Conservation (phyloP, 108 stramenopile genomes). For the Cyclotella baltica region DNA sequence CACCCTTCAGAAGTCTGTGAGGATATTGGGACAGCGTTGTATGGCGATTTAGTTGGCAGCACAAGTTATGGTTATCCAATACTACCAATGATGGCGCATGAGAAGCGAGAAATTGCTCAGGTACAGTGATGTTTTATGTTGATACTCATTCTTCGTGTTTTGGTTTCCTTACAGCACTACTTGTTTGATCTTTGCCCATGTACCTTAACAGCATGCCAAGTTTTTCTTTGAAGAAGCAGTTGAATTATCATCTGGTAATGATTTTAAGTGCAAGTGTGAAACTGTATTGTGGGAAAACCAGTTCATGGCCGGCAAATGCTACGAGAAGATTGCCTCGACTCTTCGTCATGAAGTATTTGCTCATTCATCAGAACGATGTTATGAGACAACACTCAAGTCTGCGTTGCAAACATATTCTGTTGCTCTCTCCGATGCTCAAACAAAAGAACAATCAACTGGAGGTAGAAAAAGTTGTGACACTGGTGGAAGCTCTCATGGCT, state of each 20-base stretch:
- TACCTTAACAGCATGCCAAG: conserved; percentile 56
- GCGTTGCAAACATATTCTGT: conserved; percentile 67
- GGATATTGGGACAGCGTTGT: conserved; percentile 68
- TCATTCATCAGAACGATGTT: conserved; percentile 38
- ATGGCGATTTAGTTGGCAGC: conserved; percentile 72
- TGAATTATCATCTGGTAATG: conserved; percentile 30
- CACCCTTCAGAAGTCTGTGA: conserved; percentile 72
- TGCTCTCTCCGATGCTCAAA: conserved; percentile 62
- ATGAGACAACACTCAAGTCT: conserved; percentile 64
- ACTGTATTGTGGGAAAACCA: conserved; percentile 66
- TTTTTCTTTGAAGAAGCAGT: conserved; percentile 67
- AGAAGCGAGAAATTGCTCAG: conserved; percentile 72
- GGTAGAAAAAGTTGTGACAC: conserved; percentile 44
- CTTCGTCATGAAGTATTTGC: conserved; percentile 56
- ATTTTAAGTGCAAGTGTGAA: conserved; percentile 49
- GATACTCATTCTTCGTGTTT: too few relatives aligned
- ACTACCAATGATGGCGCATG: conserved; percentile 54
- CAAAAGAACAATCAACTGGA: conserved; percentile 59
- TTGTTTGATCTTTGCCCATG: too few relatives aligned
- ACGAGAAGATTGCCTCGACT: conserved; percentile 84
- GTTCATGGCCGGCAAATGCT: conserved; percentile 89
- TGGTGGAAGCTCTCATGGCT: conserved; percentile 88
- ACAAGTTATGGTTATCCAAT: conserved; percentile 86
- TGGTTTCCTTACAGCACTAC: too few relatives aligned
- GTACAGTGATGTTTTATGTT: too few relatives aligned